Evolutionary conservation across 305 asterid genomes (phyloP).

Genomic region (Rubia tinctorum): DNA sequence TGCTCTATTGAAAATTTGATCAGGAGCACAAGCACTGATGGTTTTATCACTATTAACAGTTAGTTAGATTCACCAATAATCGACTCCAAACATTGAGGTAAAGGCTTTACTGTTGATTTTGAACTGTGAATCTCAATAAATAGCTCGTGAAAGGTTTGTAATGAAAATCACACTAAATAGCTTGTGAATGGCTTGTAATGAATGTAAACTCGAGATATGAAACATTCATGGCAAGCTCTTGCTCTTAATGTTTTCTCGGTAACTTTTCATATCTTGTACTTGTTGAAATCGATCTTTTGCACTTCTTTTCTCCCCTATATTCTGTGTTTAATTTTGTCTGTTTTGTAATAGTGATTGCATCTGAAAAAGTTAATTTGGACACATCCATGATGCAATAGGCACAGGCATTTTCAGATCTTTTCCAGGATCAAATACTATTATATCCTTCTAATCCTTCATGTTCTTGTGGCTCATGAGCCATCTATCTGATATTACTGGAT

Average conservation of each 20-base stretch:
- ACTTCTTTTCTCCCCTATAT: not conserved
- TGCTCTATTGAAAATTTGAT: not conserved
- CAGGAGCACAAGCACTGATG: not conserved
- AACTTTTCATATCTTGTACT: not conserved
- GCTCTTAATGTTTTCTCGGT: too few species aligned
- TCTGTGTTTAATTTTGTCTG: not conserved
- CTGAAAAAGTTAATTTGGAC: not conserved
- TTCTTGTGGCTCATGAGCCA: not conserved
- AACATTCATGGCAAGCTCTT: too few species aligned
- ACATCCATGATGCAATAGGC: not conserved
- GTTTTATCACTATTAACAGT: not conserved
- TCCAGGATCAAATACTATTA: not conserved
- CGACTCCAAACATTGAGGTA: not conserved
- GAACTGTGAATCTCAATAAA: not conserved
- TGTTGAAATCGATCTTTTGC: not conserved
- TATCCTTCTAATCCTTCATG: not conserved
- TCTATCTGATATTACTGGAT: not conserved
- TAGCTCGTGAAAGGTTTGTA: not conserved
- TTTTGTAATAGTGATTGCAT: not conserved
- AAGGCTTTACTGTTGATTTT: not conserved
- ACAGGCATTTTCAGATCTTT: not conserved
- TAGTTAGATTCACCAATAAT: not conserved
- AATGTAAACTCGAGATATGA: too few species aligned
- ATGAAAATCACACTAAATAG: not conserved
- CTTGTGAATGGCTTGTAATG: too few species aligned